Base-by-base conservation (phyloP, 106 monocot species). In the Acanthochlamys bracteata region DNA sequence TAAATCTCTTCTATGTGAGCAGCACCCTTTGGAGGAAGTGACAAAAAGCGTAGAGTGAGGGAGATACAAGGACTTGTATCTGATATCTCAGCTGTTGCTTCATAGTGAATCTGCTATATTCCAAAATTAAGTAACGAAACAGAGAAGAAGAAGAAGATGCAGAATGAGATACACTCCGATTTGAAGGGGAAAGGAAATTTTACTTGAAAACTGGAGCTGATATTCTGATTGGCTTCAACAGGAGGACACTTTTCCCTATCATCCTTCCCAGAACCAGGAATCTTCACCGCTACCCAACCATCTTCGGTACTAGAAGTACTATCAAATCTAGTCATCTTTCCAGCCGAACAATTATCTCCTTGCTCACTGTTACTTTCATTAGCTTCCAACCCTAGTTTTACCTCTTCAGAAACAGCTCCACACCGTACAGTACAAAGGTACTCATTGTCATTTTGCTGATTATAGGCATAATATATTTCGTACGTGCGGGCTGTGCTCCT, bases 71-170 rank as follows among this genome's bases (percentile, higher is more conserved):
- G 90, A 71, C 70, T 72, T 57, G 70, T 74, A 78, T 95, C 82
- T 71, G 84, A 80, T 57, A 95, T 90, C 66, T 90, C 82, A 71
- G 95, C 95, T 23, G 82, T 90, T 69, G 95, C 95, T 80, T 95
- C 95, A 43, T 78, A 90, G 52, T 73, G 77, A 16, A 70, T 55
- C 95, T 95, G 79, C 66, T 72, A 41, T n/a, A 47, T 67, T 11
- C 33, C 6, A 10, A 40, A 53, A 15, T 65, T 14, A 42, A 55
- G 19, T 7, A 57, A n/a, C 25, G 8, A 4, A 57, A 64, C 51
- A 61, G 53, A 79, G 15, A 59, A 54, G 16, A 41, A 59, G 27
- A 41, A 42, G 64, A 67, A 55, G 9, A 56, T 33, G 25, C n/a
- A 60, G 9, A 25, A 42, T 6, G 33, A 33, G 33, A 33, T 33